Evolutionary conservation across 1,139 yeast species (phyloP).

Genomic region (Arxiozyma bovina): DNA sequence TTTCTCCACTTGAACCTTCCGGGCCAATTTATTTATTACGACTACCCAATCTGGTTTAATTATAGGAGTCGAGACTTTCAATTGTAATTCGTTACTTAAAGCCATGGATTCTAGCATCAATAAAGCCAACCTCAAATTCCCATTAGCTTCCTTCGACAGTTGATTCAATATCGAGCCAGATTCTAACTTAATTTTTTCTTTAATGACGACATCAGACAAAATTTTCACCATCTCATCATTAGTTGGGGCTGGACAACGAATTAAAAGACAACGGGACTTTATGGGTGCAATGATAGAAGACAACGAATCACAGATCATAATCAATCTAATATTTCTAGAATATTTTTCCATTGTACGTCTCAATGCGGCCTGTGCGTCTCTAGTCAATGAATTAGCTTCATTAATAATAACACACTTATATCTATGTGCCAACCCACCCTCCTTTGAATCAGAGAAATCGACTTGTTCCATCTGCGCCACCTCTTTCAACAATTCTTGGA

Average conservation of each 20-base stretch:
- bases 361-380: conserved; percentile 96
- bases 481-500: conserved; percentile 87
- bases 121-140: conserved; percentile 72
- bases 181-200: conserved; percentile 45
- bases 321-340: conserved; percentile 74
- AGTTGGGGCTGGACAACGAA: conserved; percentile 80
- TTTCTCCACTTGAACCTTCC: conserved; percentile 48
- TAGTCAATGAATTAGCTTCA: conserved; percentile 97
- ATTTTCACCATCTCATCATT: conserved; percentile 47
- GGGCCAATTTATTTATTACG: conserved; percentile 60
- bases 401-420: conserved; percentile 89
- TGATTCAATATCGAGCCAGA: conserved; percentile 38
- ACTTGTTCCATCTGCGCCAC: conserved; percentile 94
- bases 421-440: conserved; percentile 41
- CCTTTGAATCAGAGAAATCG: conserved; percentile 37
- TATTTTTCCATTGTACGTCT: conserved; percentile 98
- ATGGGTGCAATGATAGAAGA: conserved; percentile 91
- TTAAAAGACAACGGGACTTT: conserved; percentile 79
- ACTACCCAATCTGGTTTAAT: conserved; percentile 81
- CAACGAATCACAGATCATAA: conserved; percentile 80
- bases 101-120: conserved; percentile 77
- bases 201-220: conserved; percentile 45
- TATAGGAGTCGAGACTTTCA: conserved; percentile 38
- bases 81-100: conserved; percentile 56
- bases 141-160: conserved; percentile 49